A percentile compares a stretch with the other conserved stretches of the same genome.
Conservation (phyloP, 495 filamentous ascomycete species). For the Aspergillus campestris region DNA sequence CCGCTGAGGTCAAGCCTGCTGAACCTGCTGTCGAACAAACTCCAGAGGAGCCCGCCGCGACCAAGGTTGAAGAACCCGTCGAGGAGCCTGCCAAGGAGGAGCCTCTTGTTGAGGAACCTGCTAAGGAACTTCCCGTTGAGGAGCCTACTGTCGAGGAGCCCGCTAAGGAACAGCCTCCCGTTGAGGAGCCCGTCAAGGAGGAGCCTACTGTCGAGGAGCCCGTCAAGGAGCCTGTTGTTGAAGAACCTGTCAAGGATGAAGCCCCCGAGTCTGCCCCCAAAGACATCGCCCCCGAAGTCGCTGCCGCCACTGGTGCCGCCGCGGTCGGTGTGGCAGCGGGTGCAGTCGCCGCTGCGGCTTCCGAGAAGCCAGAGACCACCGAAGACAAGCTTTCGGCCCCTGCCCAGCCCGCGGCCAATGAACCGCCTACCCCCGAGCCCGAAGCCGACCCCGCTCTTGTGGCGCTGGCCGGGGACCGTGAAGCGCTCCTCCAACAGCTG, state of each 20-base stretch:
- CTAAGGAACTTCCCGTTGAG: slow-evolving; percentile 1
- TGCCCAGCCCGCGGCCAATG: slow-evolving; percentile 6
- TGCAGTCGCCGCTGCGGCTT: slow-evolving; percentile 11
- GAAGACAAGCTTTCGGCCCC: slow-evolving; percentile 9
- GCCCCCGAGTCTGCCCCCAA: slow-evolving; percentile 10
- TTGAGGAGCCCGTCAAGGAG: slow-evolving; percentile 1
- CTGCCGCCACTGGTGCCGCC: slow-evolving; percentile 18
- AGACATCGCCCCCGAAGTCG: slow-evolving; percentile 16
- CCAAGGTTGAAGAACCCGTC: background rate
- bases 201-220: slow-evolving; percentile 5
- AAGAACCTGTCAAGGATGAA: slow-evolving; percentile 2
- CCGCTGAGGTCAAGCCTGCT: background rate
- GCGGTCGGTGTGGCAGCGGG: slow-evolving; percentile 10
- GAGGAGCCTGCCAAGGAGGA: slow-evolving; percentile 8
- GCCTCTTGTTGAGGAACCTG: slow-evolving; percentile 5
- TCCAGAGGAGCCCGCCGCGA: background rate
- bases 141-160: slow-evolving; percentile 1
- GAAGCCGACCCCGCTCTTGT: slow-evolving; percentile 32
- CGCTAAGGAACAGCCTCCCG: background rate
- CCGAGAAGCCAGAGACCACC: slow-evolving; percentile 11
- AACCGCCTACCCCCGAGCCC: slow-evolving; percentile 11
- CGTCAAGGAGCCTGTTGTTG: slow-evolving; percentile 7
- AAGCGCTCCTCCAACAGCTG: slow-evolving; percentile 28
- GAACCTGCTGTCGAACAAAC: slow-evolving; percentile 1
- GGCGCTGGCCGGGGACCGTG: slow-evolving; percentile 31